A percentile compares a stretch with the other conserved stretches of the same genome.
phyloP scores from a whole-genome alignment of 2,329 filamentous ascomycete genomes.

The Alternaria longipes region DNA sequence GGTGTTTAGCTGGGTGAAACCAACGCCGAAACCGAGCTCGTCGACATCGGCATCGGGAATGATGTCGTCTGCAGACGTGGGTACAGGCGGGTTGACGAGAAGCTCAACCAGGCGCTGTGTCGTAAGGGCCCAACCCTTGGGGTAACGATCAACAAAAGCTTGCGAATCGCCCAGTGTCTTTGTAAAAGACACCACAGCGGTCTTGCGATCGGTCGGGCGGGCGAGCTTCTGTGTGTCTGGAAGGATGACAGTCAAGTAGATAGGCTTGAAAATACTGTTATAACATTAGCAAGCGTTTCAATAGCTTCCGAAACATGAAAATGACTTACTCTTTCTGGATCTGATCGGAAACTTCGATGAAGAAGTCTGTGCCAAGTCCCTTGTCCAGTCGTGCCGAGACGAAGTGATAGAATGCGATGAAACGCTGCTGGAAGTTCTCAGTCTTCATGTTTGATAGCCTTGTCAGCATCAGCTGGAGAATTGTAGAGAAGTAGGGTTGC shows the following conservation, averaged over 20 bases:
- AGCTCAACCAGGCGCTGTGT: constrained; percentile 89
- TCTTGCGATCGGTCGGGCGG: constrained; percentile 89
- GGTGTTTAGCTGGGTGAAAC: constrained; percentile 92
- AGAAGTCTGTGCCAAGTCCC: constrained; percentile 91
- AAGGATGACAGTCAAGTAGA: constrained; percentile 88
- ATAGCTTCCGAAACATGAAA: background rate
- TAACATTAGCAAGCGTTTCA: constrained; percentile 25
- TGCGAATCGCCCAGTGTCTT: constrained; percentile 89
- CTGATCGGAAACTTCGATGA: constrained; percentile 83
- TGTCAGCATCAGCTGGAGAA: constrained; percentile 83
- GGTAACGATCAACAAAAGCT: constrained; percentile 76
- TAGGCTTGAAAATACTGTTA: constrained; percentile 75
- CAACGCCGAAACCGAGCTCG: constrained; percentile 92
- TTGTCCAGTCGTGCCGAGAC: constrained; percentile 80
- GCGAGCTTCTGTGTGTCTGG: constrained; percentile 88
- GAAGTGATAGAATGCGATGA: constrained; percentile 94
- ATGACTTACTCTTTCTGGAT: constrained; percentile 71
- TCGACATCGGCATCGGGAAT: constrained; percentile 91
- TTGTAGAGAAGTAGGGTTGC: constrained; percentile 78
- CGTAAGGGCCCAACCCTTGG: constrained; percentile 85
- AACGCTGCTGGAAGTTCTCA: constrained; percentile 84
- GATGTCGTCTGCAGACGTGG: constrained; percentile 72
- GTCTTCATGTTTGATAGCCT: constrained; percentile 76
- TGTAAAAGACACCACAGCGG: constrained; percentile 89
- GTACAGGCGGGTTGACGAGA: constrained; percentile 85